Evolutionary conservation across 441 rosid genomes (phyloP), one percentile per base, ranked within the genome.

Genomic region (Breynia disticha): DNA sequence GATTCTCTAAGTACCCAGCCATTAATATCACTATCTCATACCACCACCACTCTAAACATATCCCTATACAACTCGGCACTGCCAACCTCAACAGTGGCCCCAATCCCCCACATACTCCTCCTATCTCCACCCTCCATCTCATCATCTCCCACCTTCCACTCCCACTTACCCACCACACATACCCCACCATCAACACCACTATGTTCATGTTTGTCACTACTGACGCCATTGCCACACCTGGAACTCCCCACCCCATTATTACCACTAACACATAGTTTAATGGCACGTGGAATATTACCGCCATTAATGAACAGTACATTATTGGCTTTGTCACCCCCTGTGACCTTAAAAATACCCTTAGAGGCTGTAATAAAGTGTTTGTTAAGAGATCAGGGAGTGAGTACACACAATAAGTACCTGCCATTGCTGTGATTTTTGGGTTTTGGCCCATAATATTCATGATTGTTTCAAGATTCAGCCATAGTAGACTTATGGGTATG

Each of bases 31-130:
- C 87, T 9, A 91, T 86, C 87, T 91, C 97, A 44, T 91, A 91
- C 98, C 98, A 88, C 98, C 97, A 91, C 98, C 98, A 91, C 80
- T 91, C 98, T 61, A 88, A 71, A 74, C 98, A 91, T 51, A 88
- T 91, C 67, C 95, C 95, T 50, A 86, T 65, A 63, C 98, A 91
- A 48, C 98, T 91, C 9, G 98, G 98, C 54, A 91, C 80, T 18
- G 98, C 97, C 78, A 91, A 68, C 65, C 59, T 76, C 91, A 86
- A 61, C 32, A 91, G 64, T 41, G 88, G 74, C 41, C 82, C 90
- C 50, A 91, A 52, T 61, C 96, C 98, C 48, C 72, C 76, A 46
- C 80, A 64, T 19, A 72, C 69, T 28, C 68, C 79, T 32, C 73
- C 69, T 47, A 74, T 55, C 59, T 73, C 66, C 45, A 41, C 56